Base-by-base conservation (phyloP, 805 yeast genomes). In the Pichia paraexigua region DNA sequence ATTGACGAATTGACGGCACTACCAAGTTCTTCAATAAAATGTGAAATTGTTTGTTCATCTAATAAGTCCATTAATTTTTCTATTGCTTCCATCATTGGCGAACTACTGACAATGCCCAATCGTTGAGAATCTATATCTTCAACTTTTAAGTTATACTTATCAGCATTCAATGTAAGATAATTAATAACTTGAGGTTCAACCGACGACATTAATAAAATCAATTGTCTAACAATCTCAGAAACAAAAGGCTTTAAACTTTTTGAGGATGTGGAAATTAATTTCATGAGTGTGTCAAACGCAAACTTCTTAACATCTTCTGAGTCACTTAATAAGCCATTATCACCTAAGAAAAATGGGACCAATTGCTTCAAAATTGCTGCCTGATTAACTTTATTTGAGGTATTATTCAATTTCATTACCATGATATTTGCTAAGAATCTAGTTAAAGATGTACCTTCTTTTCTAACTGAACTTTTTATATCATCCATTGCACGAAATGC, bases 401-500 rank as follows among this genome's bases (percentile, higher is more conserved):
- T 63, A 0, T 76, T 77, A 18, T 71, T 67, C 17, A 86, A 74
- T 24, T 78, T 73, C 41, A 80, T 73, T 3, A 83, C 80, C 57
- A 89, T 70, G 5, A 78, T 73, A 18, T 81, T 75, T 0, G 95
- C 80, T 27, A 91, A 72, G 11, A 77, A 74, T 55, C 82, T 79
- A 0, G 95, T 80, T 40, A 94, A 70, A 37, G 76, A 77, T 41
- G 75, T 69, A 11, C 95, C 97, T 45, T 88, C 95, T 52, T 78
- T 79, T 47, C 97, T 74, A 3, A 94, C 97, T 68, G 95, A 86
- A 39, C 88, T 97, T 65, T 94, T 94, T 53, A 92, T 88, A 70
- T 92, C 98, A 69, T 92, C 99, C 78, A 92, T 79, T 0, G 80
- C 79, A 61, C 99, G 77, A 70, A 92, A 91, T 46, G 91, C 83